A percentile compares a stretch with the other conserved stretches of the same genome.
Evolutionary conservation across 2,329 filamentous ascomycete genomes (phyloP).

Genomic region (Neopestalotiopsis rosae): DNA sequence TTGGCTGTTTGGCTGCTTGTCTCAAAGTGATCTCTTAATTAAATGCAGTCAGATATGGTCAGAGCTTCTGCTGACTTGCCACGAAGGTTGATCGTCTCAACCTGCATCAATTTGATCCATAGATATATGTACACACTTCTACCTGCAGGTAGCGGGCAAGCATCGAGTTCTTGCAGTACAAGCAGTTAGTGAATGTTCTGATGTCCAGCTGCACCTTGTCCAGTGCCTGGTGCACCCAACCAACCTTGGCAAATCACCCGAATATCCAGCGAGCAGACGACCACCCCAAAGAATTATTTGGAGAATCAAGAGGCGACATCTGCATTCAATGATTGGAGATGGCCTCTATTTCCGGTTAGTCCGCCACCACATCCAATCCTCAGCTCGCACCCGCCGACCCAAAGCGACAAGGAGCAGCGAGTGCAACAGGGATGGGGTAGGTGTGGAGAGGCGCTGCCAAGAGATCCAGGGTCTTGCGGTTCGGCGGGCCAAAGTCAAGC

Average conservation of each 20-base stretch:
- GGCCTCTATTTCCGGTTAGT: neutral
- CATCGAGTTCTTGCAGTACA: too few species aligned
- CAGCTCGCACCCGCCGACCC: conserved; percentile 3
- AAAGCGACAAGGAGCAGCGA: neutral
- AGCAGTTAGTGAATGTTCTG: too few species aligned
- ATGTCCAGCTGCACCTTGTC: too few species aligned
- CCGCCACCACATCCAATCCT: neutral
- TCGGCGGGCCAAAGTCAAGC: conserved; percentile 2
- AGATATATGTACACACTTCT: neutral
- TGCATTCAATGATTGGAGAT: neutral
- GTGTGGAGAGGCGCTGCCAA: conserved; percentile 15
- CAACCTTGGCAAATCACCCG: too few species aligned
- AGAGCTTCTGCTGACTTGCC: conserved; percentile 3
- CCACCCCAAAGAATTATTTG: neutral
- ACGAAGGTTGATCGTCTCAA: neutral
- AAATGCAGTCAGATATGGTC: neutral
- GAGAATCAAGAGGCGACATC: neutral
- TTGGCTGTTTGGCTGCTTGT: neutral
- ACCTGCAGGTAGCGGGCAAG: too few species aligned
- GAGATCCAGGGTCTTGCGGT: conserved; percentile 10
- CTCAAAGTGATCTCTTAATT: neutral
- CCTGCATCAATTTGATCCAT: neutral
- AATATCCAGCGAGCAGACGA: too few species aligned
- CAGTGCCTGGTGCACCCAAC: too few species aligned
- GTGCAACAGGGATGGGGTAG: neutral